Evolutionary conservation across 441 rosid species (phyloP).

Genomic region (Erodium moschatum): DNA sequence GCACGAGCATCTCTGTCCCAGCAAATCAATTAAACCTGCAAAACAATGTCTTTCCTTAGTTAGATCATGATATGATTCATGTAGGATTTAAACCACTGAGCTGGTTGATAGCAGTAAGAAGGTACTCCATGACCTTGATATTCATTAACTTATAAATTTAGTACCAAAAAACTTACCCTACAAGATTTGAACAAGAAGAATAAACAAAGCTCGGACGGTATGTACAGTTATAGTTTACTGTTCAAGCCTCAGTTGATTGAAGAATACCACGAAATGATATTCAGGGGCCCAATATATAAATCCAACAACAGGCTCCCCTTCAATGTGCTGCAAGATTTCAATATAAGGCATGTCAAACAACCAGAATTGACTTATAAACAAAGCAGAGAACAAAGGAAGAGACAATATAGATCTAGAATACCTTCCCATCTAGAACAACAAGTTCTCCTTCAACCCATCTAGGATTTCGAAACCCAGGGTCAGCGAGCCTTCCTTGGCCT

Average conservation of each 20-base stretch:
- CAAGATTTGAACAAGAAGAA: constrained; percentile 18
- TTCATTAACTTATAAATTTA: neutral
- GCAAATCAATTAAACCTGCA: neutral
- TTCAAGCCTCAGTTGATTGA: constrained; percentile 75
- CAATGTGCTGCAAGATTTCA: constrained; percentile 51
- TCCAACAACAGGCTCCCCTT: constrained; percentile 95
- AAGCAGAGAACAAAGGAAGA: neutral
- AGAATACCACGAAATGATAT: constrained; percentile 87
- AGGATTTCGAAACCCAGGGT: constrained; percentile 75
- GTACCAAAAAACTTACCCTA: constrained; percentile 28
- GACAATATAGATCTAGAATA: constrained; percentile 15
- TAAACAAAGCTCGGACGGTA: constrained; percentile 22
- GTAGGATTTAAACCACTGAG: no score
- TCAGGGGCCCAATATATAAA: constrained; percentile 96
- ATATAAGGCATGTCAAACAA: constrained; percentile 13
- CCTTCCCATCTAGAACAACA: constrained; percentile 95
- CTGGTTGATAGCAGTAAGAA: neutral
- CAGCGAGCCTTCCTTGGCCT: constrained; percentile 96
- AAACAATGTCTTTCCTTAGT: neutral
- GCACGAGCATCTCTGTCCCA: neutral
- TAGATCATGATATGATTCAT: neutral
- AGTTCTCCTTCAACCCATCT: constrained; percentile 99
- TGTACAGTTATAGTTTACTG: constrained; percentile 35
- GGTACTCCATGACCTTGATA: neutral
- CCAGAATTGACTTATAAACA: constrained; percentile 16